Conservation (phyloP, 352 stramenopile genomes). For the Globisporangium splendens region DNA sequence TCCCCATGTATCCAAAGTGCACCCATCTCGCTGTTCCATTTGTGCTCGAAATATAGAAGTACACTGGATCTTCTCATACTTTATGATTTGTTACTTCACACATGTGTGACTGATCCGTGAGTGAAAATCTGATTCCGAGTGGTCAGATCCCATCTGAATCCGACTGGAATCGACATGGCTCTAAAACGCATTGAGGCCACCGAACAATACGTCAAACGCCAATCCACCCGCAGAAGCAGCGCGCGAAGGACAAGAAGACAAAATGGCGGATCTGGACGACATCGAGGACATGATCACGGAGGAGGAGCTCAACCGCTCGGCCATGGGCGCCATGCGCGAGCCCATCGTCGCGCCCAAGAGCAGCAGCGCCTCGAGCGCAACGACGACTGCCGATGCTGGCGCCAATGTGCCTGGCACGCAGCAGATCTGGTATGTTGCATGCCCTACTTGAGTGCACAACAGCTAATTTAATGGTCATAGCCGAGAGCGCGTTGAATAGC, state of each 20-base stretch:
- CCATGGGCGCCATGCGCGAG: conserved; percentile 34
- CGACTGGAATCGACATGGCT: neutral
- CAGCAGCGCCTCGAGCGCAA: conserved; percentile 21
- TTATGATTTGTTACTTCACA: neutral
- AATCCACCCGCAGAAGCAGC: neutral
- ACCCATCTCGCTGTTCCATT: no score
- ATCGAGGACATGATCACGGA: conserved; percentile 83
- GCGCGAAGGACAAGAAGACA: neutral
- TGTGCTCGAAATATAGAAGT: no score
- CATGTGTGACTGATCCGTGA: no score
- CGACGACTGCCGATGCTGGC: conserved; percentile 2
- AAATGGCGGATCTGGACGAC: conserved; percentile 44
- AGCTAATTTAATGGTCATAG: no score
- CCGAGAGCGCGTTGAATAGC: no score
- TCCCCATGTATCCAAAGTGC: no score
- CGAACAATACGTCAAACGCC: neutral
- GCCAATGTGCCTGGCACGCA: conserved; percentile 59
- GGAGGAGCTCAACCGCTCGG: conserved; percentile 57
- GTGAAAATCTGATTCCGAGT: conserved; percentile 7
- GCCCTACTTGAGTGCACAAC: no score
- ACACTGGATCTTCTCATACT: no score
- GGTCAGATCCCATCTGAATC: conserved; percentile 7
- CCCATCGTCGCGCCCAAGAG: conserved; percentile 68
- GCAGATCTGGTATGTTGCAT: conserved; percentile 58
- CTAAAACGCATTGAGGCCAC: neutral